Percentiles rank a stretch among this genome's conserved stretches.
Evolutionary conservation across 306 rosid genomes (phyloP).

Genomic region (Morella rubra): DNA sequence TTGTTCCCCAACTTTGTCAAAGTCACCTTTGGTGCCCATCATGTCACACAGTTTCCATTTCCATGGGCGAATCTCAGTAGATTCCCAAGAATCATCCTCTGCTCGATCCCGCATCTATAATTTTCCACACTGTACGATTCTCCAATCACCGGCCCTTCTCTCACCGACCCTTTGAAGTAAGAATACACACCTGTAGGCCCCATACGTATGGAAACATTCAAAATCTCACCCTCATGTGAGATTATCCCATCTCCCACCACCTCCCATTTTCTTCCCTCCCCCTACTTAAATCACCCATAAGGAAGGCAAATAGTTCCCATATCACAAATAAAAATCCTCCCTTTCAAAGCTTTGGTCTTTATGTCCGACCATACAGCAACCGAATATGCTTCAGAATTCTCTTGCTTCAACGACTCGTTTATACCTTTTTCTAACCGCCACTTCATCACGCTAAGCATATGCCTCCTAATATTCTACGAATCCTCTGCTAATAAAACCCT

Average conservation of each 20-base stretch:
- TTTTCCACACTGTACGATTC: constrained; percentile 8
- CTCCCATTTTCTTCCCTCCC: neutral
- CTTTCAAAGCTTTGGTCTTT: constrained; percentile 27
- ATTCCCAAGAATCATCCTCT: constrained; percentile 53
- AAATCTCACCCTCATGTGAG: neutral
- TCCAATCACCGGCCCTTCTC: constrained; percentile 20
- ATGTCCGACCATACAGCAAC: constrained; percentile 36
- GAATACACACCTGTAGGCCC: neutral
- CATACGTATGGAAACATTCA: neutral
- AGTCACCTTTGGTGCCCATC: neutral
- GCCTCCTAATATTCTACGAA: constrained; percentile 63
- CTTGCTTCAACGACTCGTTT: constrained; percentile 47
- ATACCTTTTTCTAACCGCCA: constrained; percentile 43
- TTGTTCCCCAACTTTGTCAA: constrained; percentile 8
- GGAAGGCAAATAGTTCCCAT: neutral
- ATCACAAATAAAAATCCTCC: neutral
- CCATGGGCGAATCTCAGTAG: constrained; percentile 33
- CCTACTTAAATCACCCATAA: neutral
- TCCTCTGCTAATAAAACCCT: constrained; percentile 36
- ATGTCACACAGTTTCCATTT: constrained; percentile 25
- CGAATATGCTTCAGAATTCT: constrained; percentile 71
- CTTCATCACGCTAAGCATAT: constrained; percentile 82
- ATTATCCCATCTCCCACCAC: neutral
- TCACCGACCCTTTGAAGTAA: constrained; percentile 2
- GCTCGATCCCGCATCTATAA: neutral